Percentiles rank a stretch among this genome's conserved stretches.
phyloP scores from a whole-genome alignment of 1,284 basidiomycete species.

The Tylopilus sp. region DNA sequence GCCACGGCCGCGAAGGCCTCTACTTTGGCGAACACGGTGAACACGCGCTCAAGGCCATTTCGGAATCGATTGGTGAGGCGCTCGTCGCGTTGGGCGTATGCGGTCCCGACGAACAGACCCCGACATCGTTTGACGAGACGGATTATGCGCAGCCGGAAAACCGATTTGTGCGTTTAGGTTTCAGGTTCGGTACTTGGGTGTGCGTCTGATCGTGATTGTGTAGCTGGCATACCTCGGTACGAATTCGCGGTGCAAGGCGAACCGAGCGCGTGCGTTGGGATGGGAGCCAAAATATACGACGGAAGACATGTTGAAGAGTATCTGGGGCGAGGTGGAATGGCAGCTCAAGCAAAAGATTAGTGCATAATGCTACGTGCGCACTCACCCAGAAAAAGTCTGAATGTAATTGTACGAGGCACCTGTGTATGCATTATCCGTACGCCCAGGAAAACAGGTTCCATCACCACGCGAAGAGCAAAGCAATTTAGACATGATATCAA shows the following conservation, averaged over 20 bases:
- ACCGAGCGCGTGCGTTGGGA: constrained; percentile 50
- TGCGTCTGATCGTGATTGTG: no score
- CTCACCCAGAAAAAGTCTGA: no score
- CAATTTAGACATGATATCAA: no score
- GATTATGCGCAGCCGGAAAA: constrained; percentile 33
- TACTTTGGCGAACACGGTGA: constrained; percentile 51
- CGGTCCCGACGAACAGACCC: constrained; percentile 17
- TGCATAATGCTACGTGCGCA: no score
- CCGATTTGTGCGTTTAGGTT: constrained; percentile 19
- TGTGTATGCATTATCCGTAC: no score
- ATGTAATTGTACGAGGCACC: background rate
- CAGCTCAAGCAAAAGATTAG: constrained; percentile 9
- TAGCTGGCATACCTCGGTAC: no score
- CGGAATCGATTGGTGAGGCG: constrained; percentile 22
- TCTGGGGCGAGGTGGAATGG: constrained; percentile 42
- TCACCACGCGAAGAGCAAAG: no score
- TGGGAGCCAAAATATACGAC: constrained; percentile 51
- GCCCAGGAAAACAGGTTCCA: no score
- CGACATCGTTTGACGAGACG: constrained; percentile 33
- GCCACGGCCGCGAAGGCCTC: constrained; percentile 47
- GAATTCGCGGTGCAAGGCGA: constrained; percentile 53
- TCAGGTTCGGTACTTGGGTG: no score
- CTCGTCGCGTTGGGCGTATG: constrained; percentile 30
- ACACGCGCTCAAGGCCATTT: constrained; percentile 32
- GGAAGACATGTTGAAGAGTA: constrained; percentile 45